Conservation (phyloP, 148 eudicot genomes). For the Talinum fruticosum region DNA sequence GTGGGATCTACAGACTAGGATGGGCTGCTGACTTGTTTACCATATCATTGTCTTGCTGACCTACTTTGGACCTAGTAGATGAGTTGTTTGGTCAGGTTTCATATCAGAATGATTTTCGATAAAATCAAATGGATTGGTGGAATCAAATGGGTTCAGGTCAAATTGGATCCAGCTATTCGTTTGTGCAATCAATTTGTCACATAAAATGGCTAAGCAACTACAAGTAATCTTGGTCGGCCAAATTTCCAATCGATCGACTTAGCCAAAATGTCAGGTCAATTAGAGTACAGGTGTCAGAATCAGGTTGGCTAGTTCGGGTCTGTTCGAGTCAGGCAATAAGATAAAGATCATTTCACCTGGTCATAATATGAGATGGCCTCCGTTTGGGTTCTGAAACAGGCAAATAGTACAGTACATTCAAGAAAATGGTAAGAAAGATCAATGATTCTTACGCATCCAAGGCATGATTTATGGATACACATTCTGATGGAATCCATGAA, state of each 20-base stretch:
- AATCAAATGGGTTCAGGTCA: not conserved
- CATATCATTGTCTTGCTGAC: not conserved
- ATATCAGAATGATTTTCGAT: not conserved
- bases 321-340: no score
- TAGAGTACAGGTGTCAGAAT: no score
- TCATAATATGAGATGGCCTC: not conserved
- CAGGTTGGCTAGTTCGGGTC: no score
- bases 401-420: not conserved
- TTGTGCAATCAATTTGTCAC: not conserved
- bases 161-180: not conserved
- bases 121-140: not conserved
- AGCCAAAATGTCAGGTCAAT: not conserved
- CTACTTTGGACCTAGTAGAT: not conserved
- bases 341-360: not conserved
- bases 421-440: not conserved
- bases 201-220: not conserved
- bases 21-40: not conserved
- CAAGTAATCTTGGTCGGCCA: not conserved
- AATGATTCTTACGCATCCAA: constrained; percentile 66
- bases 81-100: no score
- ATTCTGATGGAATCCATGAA: constrained; percentile 85
- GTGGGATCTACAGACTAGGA: not conserved
- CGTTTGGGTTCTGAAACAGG: not conserved
- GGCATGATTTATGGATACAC: constrained; percentile 60
- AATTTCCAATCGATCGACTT: not conserved